A percentile compares a stretch with the other conserved stretches of the same genome.
phyloP scores from a whole-genome alignment of 345 rosid species.

The Bruguiera parviflora region DNA sequence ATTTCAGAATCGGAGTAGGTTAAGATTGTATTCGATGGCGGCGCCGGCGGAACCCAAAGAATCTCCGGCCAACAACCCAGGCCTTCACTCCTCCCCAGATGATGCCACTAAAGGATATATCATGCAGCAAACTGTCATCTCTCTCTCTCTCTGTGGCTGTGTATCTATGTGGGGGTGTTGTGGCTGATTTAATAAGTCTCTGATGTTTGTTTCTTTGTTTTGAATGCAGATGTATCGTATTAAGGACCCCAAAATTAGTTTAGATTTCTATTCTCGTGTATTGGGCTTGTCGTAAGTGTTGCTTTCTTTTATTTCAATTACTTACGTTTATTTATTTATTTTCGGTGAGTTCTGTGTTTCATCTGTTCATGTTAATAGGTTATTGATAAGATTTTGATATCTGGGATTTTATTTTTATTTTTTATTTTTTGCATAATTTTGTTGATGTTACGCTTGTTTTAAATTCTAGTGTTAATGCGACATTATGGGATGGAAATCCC shows the following conservation, averaged over 20 bases:
- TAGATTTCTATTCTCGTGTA: constrained; percentile 83
- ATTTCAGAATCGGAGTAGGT: constrained; percentile 1
- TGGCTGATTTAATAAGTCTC: background rate
- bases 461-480: too few relatives aligned
- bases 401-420: too few relatives aligned
- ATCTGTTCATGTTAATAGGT: too few relatives aligned
- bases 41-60: constrained; percentile 49
- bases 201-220: background rate
- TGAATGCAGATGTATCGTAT: constrained; percentile 76
- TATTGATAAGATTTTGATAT: too few relatives aligned
- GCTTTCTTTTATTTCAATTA: background rate
- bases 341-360: too few relatives aligned
- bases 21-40: constrained; percentile 62
- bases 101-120: constrained; percentile 77
- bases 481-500: too few relatives aligned
- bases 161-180: background rate
- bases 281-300: constrained; percentile 92
- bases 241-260: constrained; percentile 89
- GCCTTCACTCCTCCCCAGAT: constrained; percentile 53
- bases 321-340: background rate
- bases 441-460: too few relatives aligned
- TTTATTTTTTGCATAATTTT: too few relatives aligned
- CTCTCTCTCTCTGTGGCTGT: background rate
- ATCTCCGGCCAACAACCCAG: constrained; percentile 76
- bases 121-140: constrained; percentile 83